Percentiles rank a stretch among this genome's conserved stretches.
phyloP scores from a whole-genome alignment of 305 asterid genomes.

The Stenogyne calaminthoides region DNA sequence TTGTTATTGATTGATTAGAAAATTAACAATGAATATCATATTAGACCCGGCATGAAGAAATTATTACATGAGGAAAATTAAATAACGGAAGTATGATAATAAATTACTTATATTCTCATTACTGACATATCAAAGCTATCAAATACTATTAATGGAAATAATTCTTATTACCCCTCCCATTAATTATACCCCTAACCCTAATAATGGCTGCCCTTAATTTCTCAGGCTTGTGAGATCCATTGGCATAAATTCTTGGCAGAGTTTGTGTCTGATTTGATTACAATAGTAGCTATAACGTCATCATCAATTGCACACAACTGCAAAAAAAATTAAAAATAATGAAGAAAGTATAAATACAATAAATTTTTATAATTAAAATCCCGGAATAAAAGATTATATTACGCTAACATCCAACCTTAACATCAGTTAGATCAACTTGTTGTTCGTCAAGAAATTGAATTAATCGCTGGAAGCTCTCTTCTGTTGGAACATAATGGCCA shows the following conservation, averaged over 20 bases:
- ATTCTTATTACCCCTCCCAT: too few species aligned
- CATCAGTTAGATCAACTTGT: slow-evolving; percentile 39
- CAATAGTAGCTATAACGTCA: neutral
- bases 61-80: too few species aligned
- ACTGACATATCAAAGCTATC: too few species aligned
- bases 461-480: slow-evolving; percentile 44
- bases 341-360: neutral
- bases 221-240: too few species aligned
- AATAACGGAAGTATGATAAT: too few species aligned
- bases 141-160: too few species aligned
- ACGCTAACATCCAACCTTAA: slow-evolving; percentile 34
- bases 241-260: neutral
- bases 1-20: too few species aligned
- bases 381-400: neutral
- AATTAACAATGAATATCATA: too few species aligned
- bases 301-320: slow-evolving; percentile 9
- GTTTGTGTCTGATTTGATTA: neutral
- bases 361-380: neutral
- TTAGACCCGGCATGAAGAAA: too few species aligned
- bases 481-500: slow-evolving; percentile 56
- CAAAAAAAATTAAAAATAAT: neutral
- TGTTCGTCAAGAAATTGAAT: slow-evolving; percentile 45
- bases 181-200: too few species aligned
- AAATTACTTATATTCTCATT: too few species aligned
- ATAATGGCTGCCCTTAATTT: too few species aligned